These are phyloP conservation scores for Penicillium psychrosexuale DNA, from an alignment of 2,329 filamentous ascomycete genomes.

Conservation along the genomic window DNA sequence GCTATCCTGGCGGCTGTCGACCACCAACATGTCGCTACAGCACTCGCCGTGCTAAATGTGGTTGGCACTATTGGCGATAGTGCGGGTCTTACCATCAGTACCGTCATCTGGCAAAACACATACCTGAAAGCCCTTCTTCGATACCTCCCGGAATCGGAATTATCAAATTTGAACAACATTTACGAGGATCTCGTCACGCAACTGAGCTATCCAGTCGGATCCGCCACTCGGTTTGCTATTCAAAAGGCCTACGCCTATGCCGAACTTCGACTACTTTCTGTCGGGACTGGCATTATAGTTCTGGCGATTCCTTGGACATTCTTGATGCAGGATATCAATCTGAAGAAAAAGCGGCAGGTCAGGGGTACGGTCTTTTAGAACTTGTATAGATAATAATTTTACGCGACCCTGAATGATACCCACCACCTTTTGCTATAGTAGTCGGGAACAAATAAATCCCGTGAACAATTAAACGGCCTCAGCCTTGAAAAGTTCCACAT, in stretches of 20 bases:
- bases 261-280: slow-evolving; percentile 53
- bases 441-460: no score
- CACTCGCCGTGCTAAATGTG: slow-evolving; percentile 56
- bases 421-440: neutral
- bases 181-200: slow-evolving; percentile 18
- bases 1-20: slow-evolving; percentile 53
- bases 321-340: slow-evolving; percentile 51
- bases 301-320: slow-evolving; percentile 45
- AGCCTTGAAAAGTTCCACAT: neutral
- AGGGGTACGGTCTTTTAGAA: slow-evolving; percentile 51
- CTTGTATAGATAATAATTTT: neutral
- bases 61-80: slow-evolving; percentile 57
- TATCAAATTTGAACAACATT: slow-evolving; percentile 13
- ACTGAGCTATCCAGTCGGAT: slow-evolving; percentile 40
- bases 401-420: neutral
- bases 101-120: slow-evolving; percentile 60
- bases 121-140: slow-evolving; percentile 49
- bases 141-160: slow-evolving; percentile 41
- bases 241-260: slow-evolving; percentile 58
- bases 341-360: slow-evolving; percentile 49
- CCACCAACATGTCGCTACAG: slow-evolving; percentile 56
- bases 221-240: slow-evolving; percentile 54
- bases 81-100: slow-evolving; percentile 54
- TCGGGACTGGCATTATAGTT: slow-evolving; percentile 45
- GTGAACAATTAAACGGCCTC: neutral